Conservation (phyloP, 495 filamentous ascomycete genomes). For the Cryomyces minteri region DNA sequence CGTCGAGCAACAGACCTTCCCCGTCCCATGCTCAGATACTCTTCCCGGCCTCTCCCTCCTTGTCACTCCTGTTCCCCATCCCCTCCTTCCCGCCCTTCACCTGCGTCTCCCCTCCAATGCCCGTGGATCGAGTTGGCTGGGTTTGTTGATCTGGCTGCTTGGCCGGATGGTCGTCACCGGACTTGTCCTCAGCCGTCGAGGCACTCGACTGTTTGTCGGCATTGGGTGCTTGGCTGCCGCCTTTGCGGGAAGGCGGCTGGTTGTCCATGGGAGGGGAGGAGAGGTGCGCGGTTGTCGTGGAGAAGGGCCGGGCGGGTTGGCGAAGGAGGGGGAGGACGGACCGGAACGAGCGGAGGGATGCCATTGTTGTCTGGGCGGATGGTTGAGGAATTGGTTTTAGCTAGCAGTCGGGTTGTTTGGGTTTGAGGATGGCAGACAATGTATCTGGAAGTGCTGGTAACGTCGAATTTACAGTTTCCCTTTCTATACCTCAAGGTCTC, state of each 20-base stretch:
- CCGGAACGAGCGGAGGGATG: no score
- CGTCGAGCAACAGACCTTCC: background rate
- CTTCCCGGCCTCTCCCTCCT: background rate
- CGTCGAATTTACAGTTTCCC: no score
- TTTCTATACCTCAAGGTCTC: no score
- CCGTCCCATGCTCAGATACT: background rate
- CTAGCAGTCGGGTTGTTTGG: no score
- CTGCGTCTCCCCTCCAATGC: constrained; percentile 1
- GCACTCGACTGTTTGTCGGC: constrained; percentile 5
- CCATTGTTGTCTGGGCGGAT: no score
- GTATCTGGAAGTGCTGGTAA: no score
- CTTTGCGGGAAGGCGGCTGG: background rate
- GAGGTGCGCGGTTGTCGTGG: background rate
- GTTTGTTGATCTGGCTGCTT: constrained; percentile 5
- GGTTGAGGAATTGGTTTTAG: no score
- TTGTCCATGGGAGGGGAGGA: background rate
- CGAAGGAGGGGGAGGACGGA: no score
- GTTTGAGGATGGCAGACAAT: no score
- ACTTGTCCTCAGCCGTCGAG: constrained; percentile 1
- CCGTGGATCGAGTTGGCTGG: constrained; percentile 3
- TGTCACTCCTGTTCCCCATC: background rate
- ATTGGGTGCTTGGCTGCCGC: background rate
- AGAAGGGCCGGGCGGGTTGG: background rate
- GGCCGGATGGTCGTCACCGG: constrained; percentile 5
- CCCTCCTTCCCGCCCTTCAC: constrained; percentile 1